phyloP scores from a whole-genome alignment of 2,329 filamentous ascomycete genomes.

The Botrytis fragariae region DNA sequence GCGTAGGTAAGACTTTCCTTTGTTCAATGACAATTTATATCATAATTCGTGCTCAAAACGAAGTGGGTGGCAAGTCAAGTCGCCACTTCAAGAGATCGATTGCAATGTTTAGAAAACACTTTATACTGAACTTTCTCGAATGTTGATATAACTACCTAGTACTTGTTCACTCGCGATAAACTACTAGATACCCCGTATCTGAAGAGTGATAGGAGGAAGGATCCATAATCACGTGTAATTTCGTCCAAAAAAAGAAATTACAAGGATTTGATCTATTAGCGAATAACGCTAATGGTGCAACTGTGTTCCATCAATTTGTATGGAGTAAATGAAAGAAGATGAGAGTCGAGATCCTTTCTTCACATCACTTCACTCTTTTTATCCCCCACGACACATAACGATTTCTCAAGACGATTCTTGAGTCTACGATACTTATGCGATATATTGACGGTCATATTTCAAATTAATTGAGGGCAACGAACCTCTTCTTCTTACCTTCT shows the following conservation, averaged over 20 bases:
- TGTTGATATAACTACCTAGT: background rate
- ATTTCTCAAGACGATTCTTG: constrained; percentile 5
- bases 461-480: background rate
- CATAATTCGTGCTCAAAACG: background rate
- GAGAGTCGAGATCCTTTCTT: constrained; percentile 16
- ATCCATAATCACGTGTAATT: constrained; percentile 4
- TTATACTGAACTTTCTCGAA: background rate
- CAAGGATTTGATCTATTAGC: constrained; percentile 4
- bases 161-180: background rate
- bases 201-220: background rate
- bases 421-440: background rate
- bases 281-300: constrained; percentile 16
- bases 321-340: constrained; percentile 5
- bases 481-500: constrained; percentile 11
- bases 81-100: background rate
- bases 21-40: background rate
- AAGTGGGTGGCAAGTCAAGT: too few species aligned
- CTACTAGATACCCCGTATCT: background rate
- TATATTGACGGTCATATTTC: background rate
- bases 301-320: constrained; percentile 18
- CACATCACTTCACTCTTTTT: constrained; percentile 16
- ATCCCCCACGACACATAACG: background rate
- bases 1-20: background rate
- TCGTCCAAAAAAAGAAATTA: constrained; percentile 9
- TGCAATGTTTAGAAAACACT: too few species aligned